A percentile compares a stretch with the other conserved stretches of the same genome.
Conservation (phyloP, 169 alveolate species). For the Plasmodium fragile region DNA sequence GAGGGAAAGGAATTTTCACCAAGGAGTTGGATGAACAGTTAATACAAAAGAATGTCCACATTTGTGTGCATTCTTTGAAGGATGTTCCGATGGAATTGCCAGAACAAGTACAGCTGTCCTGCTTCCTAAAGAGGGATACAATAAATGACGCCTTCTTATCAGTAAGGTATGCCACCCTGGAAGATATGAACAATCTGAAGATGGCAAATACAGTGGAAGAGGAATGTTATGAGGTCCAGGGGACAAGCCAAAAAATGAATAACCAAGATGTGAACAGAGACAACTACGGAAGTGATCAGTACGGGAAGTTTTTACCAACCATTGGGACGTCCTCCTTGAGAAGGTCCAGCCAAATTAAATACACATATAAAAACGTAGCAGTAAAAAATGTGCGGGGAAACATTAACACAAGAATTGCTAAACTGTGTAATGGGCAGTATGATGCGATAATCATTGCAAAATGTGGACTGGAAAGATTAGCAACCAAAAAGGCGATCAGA, state of each 20-base stretch:
- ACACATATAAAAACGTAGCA: slow-evolving; percentile 39
- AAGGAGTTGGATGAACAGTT: slow-evolving; percentile 63
- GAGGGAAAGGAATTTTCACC: slow-evolving; percentile 69
- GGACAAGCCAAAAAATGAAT: background rate
- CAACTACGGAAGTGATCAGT: background rate
- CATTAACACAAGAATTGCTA: slow-evolving; percentile 63
- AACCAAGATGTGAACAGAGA: background rate
- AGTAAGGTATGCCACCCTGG: slow-evolving; percentile 21
- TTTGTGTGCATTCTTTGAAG: slow-evolving; percentile 66
- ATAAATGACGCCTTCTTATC: slow-evolving; percentile 63
- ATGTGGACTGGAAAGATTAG: slow-evolving; percentile 66
- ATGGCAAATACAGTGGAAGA: background rate
- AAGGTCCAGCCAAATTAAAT: slow-evolving; percentile 59
- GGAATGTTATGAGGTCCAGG: background rate
- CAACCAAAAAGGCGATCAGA: background rate
- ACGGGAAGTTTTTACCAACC: background rate
- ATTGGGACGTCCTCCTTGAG: slow-evolving; percentile 64
- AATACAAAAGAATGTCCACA: slow-evolving; percentile 46
- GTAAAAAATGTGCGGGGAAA: slow-evolving; percentile 43
- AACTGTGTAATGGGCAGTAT: slow-evolving; percentile 27
- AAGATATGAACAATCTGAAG: slow-evolving; percentile 22
- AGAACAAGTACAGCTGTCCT: slow-evolving; percentile 31
- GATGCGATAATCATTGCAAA: slow-evolving; percentile 60
- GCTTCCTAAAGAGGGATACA: slow-evolving; percentile 65
- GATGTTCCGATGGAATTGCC: slow-evolving; percentile 61